These are phyloP conservation scores for Tolypocladium tundrense DNA, from an alignment of 2,329 filamentous ascomycete genomes.

Conservation along the genomic window DNA sequence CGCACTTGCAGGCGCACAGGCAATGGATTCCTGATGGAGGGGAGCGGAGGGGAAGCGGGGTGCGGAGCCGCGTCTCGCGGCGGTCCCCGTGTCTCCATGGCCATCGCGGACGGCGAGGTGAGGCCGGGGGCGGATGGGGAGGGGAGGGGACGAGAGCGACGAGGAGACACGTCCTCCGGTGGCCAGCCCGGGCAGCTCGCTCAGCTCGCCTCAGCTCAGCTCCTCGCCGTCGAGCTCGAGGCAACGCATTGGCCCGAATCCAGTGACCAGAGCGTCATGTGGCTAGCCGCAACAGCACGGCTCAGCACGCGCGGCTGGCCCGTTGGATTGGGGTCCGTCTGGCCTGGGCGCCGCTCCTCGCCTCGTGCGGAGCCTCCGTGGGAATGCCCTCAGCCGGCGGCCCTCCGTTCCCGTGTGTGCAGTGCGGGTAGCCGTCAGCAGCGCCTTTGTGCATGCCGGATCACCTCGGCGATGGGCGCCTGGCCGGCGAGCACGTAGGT, in stretches of 20 bases:
- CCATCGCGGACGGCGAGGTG: not conserved
- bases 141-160: not conserved
- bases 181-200: not conserved
- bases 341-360: not conserved
- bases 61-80: not conserved
- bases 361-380: not conserved
- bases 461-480: not conserved
- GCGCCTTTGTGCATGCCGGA: not conserved
- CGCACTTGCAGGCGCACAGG: not conserved
- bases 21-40: not conserved
- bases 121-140: not conserved
- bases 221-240: not conserved
- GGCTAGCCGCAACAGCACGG: conserved; percentile 9
- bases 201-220: not conserved
- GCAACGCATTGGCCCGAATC: conserved; percentile 3
- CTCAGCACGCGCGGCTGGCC: not conserved
- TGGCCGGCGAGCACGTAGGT: not conserved
- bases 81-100: not conserved
- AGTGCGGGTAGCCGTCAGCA: not conserved
- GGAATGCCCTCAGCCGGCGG: not conserved
- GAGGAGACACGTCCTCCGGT: not conserved
- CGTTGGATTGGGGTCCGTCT: not conserved
- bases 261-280: conserved; percentile 16
- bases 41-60: not conserved
- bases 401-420: too few species aligned